Evolutionary conservation across 306 rosid genomes (phyloP), one percentile per base, ranked within the genome.

Genomic region (Dryas alaskensis): DNA sequence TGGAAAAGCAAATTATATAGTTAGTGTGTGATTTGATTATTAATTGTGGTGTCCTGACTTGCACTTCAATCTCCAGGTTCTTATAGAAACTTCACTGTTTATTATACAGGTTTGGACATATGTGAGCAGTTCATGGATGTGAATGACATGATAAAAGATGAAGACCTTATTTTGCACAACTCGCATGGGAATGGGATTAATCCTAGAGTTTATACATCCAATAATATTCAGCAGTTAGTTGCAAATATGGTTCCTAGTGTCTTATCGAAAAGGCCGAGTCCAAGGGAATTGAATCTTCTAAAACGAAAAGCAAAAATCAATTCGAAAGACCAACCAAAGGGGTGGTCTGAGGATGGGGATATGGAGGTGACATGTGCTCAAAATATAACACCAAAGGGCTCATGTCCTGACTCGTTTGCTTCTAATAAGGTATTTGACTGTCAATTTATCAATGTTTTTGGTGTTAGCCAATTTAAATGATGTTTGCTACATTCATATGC

Each of bases 111-210:
- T 81, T 82, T 89, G 86, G 99, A 92, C 83, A 86, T 88, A 48
- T 93, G 92, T 40, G 98, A 93, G 84, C 94, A 86, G 81, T 94
- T 94, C 85, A 91, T 94, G 95, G 99, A 94, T 83, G 92, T 94
- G 63, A 89, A 84, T 84, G 99, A 92, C 82, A 94, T 94, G 84
- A 94, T 94, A 74, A 85, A 92, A 84, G 99, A 94, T 74, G 99
- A 94, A 73, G 99, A 94, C 86, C 95, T 94, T 74, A 81, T 94
- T 69, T 79, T 88, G 50, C 88, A 86, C 73, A 89, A 81, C 74
- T 78, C 87, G 1, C 81, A 81, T 85, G 86, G 87, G 46, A 86
- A 88, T 64, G 97, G 91, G 57, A 77, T 84, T 65, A 89, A 82
- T 80, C 87, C 76, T 69, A 90, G 89, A 84, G 87, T 84, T 81